Conservation (phyloP, 768 basidiomycete genomes). For the Lactarius sanguifluus region DNA sequence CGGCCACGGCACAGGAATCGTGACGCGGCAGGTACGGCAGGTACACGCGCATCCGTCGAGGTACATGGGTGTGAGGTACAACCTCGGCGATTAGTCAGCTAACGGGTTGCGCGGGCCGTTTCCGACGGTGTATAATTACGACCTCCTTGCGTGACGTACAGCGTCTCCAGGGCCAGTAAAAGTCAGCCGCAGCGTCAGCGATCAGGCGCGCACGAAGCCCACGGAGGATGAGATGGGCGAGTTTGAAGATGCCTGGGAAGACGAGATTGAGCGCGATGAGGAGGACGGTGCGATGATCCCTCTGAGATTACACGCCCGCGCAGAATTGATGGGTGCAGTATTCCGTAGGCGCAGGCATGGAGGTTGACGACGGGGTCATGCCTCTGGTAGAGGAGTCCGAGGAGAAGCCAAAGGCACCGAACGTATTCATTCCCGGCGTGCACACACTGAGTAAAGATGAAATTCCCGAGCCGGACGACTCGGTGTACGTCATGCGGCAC, state of each 20-base stretch:
- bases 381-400: constrained; percentile 84
- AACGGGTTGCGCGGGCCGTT: background rate
- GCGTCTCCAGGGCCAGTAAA: constrained; percentile 50
- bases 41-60: no score
- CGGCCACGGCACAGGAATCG: background rate
- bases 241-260: constrained; percentile 98
- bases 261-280: constrained; percentile 90
- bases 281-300: constrained; percentile 51
- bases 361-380: constrained; percentile 68
- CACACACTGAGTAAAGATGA: constrained; percentile 80
- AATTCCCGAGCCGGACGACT: constrained; percentile 88
- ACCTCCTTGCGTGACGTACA: constrained; percentile 39
- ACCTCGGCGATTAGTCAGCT: background rate
- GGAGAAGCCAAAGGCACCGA: constrained; percentile 54
- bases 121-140: background rate
- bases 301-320: constrained; percentile 20
- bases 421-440: constrained; percentile 78
- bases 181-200: constrained; percentile 39
- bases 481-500: constrained; percentile 97
- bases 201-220: constrained; percentile 44
- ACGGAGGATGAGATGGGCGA: constrained; percentile 78
- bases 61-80: no score
- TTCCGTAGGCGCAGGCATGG: constrained; percentile 74
- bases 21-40: background rate
- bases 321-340: constrained; percentile 30